A percentile compares a stretch with the other conserved stretches of the same genome.
phyloP scores from a whole-genome alignment of 148 eudicot genomes.

The Dianthus caryophyllus region DNA sequence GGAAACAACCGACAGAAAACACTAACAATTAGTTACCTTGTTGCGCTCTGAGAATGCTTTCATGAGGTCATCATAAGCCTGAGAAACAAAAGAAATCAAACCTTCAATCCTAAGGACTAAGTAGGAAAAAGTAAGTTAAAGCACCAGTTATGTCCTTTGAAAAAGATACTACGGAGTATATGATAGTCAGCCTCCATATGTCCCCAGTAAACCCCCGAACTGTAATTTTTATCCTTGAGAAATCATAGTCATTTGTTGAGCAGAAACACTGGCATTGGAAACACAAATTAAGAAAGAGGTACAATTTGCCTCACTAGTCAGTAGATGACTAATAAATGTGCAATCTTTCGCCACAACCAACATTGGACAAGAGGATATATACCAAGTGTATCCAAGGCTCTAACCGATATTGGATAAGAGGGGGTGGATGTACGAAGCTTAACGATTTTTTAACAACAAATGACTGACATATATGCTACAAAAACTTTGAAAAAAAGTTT shows the following conservation, averaged over 20 bases:
- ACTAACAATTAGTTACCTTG: conserved; percentile 50
- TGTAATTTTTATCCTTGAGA: neutral
- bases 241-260: neutral
- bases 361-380: too few relatives aligned
- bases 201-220: neutral
- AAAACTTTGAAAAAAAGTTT: neutral
- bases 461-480: neutral
- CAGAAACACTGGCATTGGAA: neutral
- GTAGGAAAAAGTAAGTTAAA: neutral
- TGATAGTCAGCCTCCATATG: neutral
- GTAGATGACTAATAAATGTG: neutral
- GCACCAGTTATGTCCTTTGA: neutral
- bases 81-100: conserved; percentile 12
- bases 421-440: too few relatives aligned
- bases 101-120: neutral
- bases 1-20: conserved; percentile 19
- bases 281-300: neutral
- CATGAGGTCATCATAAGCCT: conserved; percentile 96
- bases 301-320: neutral
- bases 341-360: neutral
- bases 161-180: too few relatives aligned
- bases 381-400: too few relatives aligned
- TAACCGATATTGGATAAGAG: too few relatives aligned
- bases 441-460: neutral
- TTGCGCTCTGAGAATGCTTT: conserved; percentile 92